phyloP scores from a whole-genome alignment of 306 rosid genomes.

The Cicer chorassanicum region DNA sequence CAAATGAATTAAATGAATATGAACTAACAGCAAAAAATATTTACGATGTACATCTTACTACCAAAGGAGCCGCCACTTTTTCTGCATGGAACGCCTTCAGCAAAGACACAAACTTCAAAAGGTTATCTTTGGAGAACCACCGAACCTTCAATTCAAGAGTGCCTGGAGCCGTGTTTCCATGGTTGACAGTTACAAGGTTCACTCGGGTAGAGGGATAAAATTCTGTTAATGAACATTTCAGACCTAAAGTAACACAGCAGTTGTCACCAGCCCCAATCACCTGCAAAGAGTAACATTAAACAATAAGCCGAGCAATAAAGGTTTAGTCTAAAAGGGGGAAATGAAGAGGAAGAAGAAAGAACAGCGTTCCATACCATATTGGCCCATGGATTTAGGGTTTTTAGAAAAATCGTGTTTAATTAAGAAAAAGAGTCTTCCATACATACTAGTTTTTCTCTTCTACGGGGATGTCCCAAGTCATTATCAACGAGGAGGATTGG shows the following conservation, averaged over 20 bases:
- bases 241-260: constrained; percentile 59
- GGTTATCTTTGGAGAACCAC: constrained; percentile 72
- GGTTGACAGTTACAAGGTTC: constrained; percentile 40
- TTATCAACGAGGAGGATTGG: constrained; percentile 12
- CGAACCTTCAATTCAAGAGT: constrained; percentile 65
- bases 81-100: constrained; percentile 79
- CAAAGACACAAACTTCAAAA: constrained; percentile 72
- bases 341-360: not conserved
- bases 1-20: constrained; percentile 76
- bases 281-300: constrained; percentile 51
- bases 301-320: constrained; percentile 32
- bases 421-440: constrained; percentile 12
- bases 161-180: constrained; percentile 44
- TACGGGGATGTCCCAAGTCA: not conserved
- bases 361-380: constrained; percentile 12
- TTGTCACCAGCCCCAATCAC: constrained; percentile 62
- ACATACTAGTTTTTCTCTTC: constrained; percentile 18
- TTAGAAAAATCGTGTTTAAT: not conserved
- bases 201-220: constrained; percentile 46
- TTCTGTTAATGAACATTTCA: constrained; percentile 52
- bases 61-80: constrained; percentile 52
- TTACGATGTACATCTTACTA: constrained; percentile 61
- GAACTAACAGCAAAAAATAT: constrained; percentile 42
- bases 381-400: not conserved
- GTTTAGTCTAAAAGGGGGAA: not conserved